Evolutionary conservation across 2,329 filamentous ascomycete species (phyloP).

Genomic region (Geosmithia morbida): DNA sequence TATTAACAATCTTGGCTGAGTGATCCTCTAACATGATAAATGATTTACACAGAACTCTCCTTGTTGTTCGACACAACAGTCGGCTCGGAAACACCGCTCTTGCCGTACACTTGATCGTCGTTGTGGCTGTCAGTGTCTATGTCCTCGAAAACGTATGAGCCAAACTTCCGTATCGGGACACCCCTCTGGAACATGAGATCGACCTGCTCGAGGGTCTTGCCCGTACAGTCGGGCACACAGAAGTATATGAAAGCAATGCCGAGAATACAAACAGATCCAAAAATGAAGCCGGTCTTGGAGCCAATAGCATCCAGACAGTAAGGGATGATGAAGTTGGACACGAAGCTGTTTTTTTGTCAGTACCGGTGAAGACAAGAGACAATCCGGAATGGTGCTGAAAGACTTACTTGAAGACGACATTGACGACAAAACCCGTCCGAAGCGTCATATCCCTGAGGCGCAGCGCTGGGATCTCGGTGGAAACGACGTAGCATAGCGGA

Average conservation of each 20-base stretch:
- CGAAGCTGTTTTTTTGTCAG: slow-evolving; percentile 4
- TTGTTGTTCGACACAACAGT: no score
- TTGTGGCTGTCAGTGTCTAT: neutral
- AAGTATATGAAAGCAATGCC: slow-evolving; percentile 6
- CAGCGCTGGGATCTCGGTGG: slow-evolving; percentile 15
- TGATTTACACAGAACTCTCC: no score
- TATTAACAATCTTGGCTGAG: no score
- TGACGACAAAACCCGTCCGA: slow-evolving; percentile 12
- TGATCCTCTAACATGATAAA: no score
- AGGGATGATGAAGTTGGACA: slow-evolving; percentile 19
- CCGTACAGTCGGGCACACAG: slow-evolving; percentile 8
- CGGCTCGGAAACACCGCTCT: neutral
- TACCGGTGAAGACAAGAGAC: neutral
- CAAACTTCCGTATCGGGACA: neutral
- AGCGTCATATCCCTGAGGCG: slow-evolving; percentile 15
- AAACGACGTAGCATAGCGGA: slow-evolving; percentile 16
- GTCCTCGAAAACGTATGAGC: neutral
- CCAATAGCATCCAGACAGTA: slow-evolving; percentile 19
- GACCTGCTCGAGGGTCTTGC: slow-evolving; percentile 8
- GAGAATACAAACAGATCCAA: slow-evolving; percentile 4
- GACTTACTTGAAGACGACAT: slow-evolving; percentile 11
- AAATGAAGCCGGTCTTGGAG: slow-evolving; percentile 14
- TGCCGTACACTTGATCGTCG: neutral
- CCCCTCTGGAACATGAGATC: slow-evolving; percentile 9
- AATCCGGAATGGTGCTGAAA: neutral